phyloP scores from a whole-genome alignment of 2,329 filamentous ascomycete genomes.

The Trichothecium sympodiale region DNA sequence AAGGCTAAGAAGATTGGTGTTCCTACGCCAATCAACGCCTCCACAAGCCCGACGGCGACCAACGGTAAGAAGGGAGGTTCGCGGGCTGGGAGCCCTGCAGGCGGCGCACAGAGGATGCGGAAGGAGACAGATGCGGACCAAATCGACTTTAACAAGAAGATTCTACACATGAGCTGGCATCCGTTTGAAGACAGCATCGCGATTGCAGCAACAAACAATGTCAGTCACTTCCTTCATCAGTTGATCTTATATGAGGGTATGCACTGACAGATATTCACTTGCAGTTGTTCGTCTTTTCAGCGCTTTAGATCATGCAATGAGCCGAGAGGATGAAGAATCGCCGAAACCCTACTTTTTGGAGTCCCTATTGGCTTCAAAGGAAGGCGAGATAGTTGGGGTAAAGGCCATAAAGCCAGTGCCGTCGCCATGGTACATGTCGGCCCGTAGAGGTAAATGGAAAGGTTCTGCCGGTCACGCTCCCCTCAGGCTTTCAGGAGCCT shows the following conservation, averaged over 20 bases:
- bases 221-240: constrained; percentile 40
- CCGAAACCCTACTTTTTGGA: neutral
- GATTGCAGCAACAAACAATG: constrained; percentile 98
- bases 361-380: too few relatives aligned
- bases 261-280: neutral
- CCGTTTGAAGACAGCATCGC: constrained; percentile 99
- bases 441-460: too few relatives aligned
- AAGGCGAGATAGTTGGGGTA: too few relatives aligned
- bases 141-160: constrained; percentile 99
- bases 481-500: too few relatives aligned
- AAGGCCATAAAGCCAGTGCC: too few relatives aligned
- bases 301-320: constrained; percentile 39
- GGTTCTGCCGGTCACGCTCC: too few relatives aligned
- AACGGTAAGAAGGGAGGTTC: constrained; percentile 83
- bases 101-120: constrained; percentile 76
- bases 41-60: constrained; percentile 58
- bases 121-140: constrained; percentile 99
- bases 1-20: constrained; percentile 99
- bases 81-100: constrained; percentile 77
- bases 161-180: constrained; percentile 99
- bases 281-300: constrained; percentile 70
- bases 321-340: neutral
- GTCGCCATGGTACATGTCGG: too few relatives aligned
- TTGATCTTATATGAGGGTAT: neutral
- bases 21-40: constrained; percentile 86